Evolutionary conservation across 2,329 filamentous ascomycete species (phyloP).

Genomic region (Colletotrichum sp.): DNA sequence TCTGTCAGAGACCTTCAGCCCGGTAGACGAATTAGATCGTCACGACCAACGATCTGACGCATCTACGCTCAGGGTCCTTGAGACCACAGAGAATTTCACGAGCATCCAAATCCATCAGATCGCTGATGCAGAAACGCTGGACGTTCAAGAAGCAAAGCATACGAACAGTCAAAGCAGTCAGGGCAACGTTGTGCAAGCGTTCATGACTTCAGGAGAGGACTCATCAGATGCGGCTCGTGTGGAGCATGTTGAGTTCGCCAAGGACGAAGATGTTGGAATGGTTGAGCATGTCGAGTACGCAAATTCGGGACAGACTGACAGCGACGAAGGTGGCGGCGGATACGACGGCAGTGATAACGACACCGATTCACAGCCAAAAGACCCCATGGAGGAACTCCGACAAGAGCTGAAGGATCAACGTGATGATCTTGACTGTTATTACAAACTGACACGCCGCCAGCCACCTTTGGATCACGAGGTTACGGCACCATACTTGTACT

Average conservation of each 20-base stretch:
- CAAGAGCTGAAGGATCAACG: background rate
- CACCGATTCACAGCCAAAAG: background rate
- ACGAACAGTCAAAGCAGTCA: background rate
- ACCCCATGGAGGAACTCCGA: background rate
- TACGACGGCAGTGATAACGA: background rate
- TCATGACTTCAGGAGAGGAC: background rate
- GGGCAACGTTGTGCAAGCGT: background rate
- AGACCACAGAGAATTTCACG: background rate
- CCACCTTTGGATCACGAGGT: background rate
- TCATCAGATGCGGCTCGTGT: background rate
- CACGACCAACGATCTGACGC: background rate
- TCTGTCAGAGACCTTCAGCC: background rate
- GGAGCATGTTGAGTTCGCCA: background rate
- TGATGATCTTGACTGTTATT: background rate
- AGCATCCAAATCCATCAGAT: background rate
- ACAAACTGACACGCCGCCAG: background rate
- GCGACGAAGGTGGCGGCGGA: background rate
- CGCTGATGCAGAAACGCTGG: background rate
- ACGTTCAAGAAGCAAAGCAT: background rate
- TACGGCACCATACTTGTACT: background rate
- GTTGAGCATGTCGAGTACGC: background rate
- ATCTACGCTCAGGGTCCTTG: background rate
- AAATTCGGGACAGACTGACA: background rate
- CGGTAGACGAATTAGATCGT: background rate
- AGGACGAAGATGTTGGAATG: background rate